phyloP scores from a whole-genome alignment of 2,329 filamentous ascomycete genomes.

The Emergomyces africanus region DNA sequence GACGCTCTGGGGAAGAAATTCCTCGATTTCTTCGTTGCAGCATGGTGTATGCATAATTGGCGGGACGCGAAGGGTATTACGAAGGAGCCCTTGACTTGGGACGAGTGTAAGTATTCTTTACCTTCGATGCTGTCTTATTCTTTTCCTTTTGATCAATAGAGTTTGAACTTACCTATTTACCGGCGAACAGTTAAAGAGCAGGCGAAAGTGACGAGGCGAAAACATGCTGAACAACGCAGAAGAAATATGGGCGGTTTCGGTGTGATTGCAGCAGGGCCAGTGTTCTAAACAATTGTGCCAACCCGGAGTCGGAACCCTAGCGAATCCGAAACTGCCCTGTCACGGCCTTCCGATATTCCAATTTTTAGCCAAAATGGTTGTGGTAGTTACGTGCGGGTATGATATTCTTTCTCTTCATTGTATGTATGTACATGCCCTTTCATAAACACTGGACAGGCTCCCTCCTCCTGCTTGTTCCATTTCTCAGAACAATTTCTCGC shows the following conservation, averaged over 20 bases:
- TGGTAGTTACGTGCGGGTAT: no score
- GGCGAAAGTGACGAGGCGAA: neutral
- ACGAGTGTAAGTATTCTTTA: constrained; percentile 8
- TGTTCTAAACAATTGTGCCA: neutral
- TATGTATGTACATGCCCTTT: neutral
- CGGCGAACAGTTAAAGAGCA: neutral
- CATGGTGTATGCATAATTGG: constrained; percentile 13
- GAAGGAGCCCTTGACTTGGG: constrained; percentile 10
- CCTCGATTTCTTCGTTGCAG: constrained; percentile 10
- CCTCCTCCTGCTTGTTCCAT: neutral
- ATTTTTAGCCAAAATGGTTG: no score
- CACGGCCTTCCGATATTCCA: neutral
- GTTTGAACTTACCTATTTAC: neutral
- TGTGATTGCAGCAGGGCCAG: neutral
- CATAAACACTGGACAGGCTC: neutral
- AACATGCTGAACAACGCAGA: neutral
- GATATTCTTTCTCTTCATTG: neutral
- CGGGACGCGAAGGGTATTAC: constrained; percentile 11
- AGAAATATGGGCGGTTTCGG: neutral
- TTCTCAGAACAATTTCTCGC: neutral
- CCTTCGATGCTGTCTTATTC: neutral
- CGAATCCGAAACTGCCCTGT: neutral
- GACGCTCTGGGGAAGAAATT: constrained; percentile 6
- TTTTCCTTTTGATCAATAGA: neutral
- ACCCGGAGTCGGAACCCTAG: neutral